A percentile compares a stretch with the other conserved stretches of the same genome.
These are phyloP conservation scores for Xylaria venustula DNA, from an alignment of 495 filamentous ascomycete genomes.

Conservation along the genomic window DNA sequence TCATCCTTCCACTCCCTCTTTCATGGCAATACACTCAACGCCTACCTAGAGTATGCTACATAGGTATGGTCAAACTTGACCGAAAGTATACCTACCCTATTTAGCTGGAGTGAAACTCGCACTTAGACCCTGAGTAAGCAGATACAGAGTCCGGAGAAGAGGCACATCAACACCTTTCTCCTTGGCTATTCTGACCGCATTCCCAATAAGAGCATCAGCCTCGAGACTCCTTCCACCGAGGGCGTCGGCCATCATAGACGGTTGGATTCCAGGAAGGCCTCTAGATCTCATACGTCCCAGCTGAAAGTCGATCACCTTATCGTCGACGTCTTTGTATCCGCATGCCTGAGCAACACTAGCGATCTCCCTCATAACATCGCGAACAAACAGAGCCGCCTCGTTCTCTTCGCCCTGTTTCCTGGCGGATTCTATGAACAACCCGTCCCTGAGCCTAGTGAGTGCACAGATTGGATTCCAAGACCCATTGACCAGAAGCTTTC, in stretches of 20 bases:
- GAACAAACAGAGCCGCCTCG: slow-evolving; percentile 34
- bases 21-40: background rate
- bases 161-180: slow-evolving; percentile 40
- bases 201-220: slow-evolving; percentile 55
- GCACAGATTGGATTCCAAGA: slow-evolving; percentile 55
- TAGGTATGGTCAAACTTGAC: too few relatives aligned
- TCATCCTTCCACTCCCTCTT: background rate
- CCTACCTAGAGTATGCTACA: too few relatives aligned
- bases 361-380: slow-evolving; percentile 52
- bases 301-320: slow-evolving; percentile 36
- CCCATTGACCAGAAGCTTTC: slow-evolving; percentile 51
- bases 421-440: slow-evolving; percentile 39
- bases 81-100: background rate
- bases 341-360: slow-evolving; percentile 41
- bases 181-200: slow-evolving; percentile 43
- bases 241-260: slow-evolving; percentile 51
- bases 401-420: slow-evolving; percentile 4
- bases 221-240: slow-evolving; percentile 40
- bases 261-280: slow-evolving; percentile 34
- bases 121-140: slow-evolving; percentile 30
- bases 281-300: slow-evolving; percentile 35
- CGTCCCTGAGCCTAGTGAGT: slow-evolving; percentile 43
- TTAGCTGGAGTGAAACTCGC: slow-evolving; percentile 20
- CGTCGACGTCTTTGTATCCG: slow-evolving; percentile 41
- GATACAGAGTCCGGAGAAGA: slow-evolving; percentile 45